Evolutionary conservation across 164 flowering plant genomes (phyloP), one percentile per base, ranked within the genome.

Genomic region (Warburgia ugandensis): DNA sequence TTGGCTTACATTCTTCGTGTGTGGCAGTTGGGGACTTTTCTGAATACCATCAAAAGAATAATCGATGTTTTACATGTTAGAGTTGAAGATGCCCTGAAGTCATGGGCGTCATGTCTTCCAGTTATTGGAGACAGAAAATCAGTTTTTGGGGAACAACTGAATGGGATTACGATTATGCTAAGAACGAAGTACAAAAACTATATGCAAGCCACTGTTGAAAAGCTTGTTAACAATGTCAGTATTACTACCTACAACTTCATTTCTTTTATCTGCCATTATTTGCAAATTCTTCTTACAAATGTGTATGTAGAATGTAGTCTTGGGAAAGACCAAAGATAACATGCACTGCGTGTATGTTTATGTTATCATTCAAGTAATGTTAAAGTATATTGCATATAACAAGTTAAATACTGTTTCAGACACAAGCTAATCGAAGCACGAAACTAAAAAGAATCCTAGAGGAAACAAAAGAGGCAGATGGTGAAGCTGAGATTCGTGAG

Each of bases 101-200:
- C 83, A 7, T 90, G 97, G 97, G 86, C 88, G 6, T 78, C 86
- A 26, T 86, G 59, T 73, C 65, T 86, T 14, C 97, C 89, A 11
- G 60, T 57, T 28, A 50, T 47, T 38, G 94, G 77, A 58, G 91
- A 80, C 26, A 74, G 68, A 56, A 85, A 81, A 59, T 61, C 70
- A 21, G 58, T 43, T 11, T 78, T 77, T 51, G 97, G 95, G 48
- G 97, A 90, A 66, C 97, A 79, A 64, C 71, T 90, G 80, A 90
- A 84, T 71, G 90, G 64, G 46, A 57, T 84, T 31, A 81, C 95
- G 2, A 86, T 90, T n/a, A 58, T 90, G 60, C 68, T 90, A 64
- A 77, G 86, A 61, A 86, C 95, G 23, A 90, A 86, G 49, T 90
- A 86, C 71, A 90, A 84, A 67, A 86, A 73, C 46, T 90, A 86